phyloP scores from a whole-genome alignment of 352 stramenopile species.

The Pythium periplocum region DNA sequence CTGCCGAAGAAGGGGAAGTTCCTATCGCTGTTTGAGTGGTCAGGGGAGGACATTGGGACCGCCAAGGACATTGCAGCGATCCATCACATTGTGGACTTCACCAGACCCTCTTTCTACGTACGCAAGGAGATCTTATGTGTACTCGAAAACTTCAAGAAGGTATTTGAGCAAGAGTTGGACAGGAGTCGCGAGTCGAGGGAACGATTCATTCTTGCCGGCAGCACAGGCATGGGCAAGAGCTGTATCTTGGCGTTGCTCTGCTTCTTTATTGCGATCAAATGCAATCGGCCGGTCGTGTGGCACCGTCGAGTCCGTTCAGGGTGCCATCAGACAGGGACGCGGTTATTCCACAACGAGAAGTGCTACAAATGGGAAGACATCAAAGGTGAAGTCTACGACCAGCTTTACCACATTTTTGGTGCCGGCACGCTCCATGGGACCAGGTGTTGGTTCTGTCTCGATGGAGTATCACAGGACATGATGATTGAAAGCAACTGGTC shows the following conservation, averaged over 20 bases:
- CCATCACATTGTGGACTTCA: background rate
- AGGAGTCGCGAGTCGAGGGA: background rate
- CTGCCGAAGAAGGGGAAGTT: background rate
- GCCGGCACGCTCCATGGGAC: background rate
- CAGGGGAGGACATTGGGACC: background rate
- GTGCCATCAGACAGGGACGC: background rate
- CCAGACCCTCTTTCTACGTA: background rate
- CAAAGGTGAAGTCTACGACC: background rate
- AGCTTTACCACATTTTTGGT: background rate
- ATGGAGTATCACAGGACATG: background rate
- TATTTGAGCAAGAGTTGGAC: background rate
- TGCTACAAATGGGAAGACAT: background rate
- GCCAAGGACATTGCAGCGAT: background rate
- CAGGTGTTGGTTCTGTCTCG: background rate
- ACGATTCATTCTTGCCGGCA: background rate
- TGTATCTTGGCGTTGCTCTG: background rate
- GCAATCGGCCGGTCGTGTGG: background rate
- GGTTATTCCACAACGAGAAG: background rate
- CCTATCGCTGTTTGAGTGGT: background rate
- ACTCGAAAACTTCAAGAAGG: background rate
- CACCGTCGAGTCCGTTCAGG: background rate
- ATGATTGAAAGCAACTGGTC: background rate
- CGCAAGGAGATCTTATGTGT: background rate
- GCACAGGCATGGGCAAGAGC: background rate
- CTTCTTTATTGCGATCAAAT: background rate